Percentiles rank a stretch among this genome's conserved stretches.
Conservation (phyloP, 192 early-diverging fungal species). For the Coemansia sp. region DNA sequence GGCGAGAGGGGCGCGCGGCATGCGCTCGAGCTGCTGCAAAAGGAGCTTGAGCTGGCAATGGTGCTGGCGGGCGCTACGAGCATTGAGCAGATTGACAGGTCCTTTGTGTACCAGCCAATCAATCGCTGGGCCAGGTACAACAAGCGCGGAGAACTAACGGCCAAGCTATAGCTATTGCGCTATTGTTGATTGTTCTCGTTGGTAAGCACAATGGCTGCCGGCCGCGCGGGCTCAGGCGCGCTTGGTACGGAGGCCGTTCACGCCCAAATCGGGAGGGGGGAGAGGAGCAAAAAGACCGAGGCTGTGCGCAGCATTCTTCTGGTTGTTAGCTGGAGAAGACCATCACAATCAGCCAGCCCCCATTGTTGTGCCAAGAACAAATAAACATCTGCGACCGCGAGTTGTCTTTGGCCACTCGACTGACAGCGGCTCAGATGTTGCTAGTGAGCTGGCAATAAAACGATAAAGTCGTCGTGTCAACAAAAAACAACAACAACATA, state of each 20-base stretch:
- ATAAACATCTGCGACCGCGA: too few relatives aligned
- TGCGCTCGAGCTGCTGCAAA: slow-evolving; percentile 76
- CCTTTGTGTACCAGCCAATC: slow-evolving; percentile 46
- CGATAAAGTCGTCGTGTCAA: too few relatives aligned
- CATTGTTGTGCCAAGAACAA: neutral
- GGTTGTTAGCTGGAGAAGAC: neutral
- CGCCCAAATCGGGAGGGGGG: neutral
- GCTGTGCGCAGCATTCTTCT: neutral
- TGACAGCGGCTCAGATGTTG: neutral
- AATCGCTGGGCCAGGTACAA: slow-evolving; percentile 49
- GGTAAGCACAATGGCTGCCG: neutral
- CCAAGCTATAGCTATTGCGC: slow-evolving; percentile 31
- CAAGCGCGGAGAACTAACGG: slow-evolving; percentile 16
- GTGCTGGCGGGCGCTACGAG: slow-evolving; percentile 68
- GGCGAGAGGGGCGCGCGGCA: slow-evolving; percentile 84
- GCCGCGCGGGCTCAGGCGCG: neutral
- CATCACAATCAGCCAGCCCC: neutral
- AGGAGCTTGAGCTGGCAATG: slow-evolving; percentile 89
- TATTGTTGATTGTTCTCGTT: slow-evolving; percentile 8
- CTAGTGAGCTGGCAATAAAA: neutral
- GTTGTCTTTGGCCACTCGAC: slow-evolving; percentile 1
- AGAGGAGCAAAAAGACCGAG: neutral
- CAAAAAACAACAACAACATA: slow-evolving; percentile 1
- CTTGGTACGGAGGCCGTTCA: neutral
- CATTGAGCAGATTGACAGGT: slow-evolving; percentile 68